Conservation (phyloP, 139 green algal species). For the Closterium sp. region DNA sequence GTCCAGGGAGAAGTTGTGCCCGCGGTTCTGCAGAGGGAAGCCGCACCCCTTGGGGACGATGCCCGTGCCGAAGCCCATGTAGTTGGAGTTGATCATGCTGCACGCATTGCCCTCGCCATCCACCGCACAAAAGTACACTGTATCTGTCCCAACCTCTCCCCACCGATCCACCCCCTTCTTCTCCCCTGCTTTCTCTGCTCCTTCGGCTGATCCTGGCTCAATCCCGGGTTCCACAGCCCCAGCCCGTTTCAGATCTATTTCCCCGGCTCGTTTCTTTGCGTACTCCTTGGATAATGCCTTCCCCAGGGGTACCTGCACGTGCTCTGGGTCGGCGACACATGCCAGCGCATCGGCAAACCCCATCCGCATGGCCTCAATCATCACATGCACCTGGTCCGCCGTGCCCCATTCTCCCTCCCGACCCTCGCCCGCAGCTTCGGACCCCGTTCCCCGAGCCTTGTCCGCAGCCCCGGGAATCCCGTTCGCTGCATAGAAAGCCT, state of each 20-base stretch:
- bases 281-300: constrained; percentile 53
- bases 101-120: constrained; percentile 68
- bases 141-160: constrained; percentile 54
- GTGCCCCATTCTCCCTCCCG: constrained; percentile 31
- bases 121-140: constrained; percentile 69
- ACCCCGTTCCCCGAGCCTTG: not conserved
- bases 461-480: not conserved
- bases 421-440: not conserved
- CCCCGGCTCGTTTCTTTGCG: constrained; percentile 34
- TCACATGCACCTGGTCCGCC: constrained; percentile 56
- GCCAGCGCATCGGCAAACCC: constrained; percentile 68
- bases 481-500: constrained; percentile 26
- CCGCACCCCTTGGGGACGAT: constrained; percentile 65
- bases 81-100: constrained; percentile 75
- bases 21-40: constrained; percentile 62
- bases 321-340: constrained; percentile 58
- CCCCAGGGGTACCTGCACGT: constrained; percentile 37
- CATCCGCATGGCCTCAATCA: constrained; percentile 64
- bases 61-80: constrained; percentile 70
- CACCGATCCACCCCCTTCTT: not conserved
- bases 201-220: not conserved
- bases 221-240: not conserved
- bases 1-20: constrained; percentile 40
- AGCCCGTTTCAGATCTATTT: constrained; percentile 18
- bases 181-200: not conserved